Evolutionary conservation across 2,329 filamentous ascomycete species (phyloP).

Genomic region (Balansia obtecta): DNA sequence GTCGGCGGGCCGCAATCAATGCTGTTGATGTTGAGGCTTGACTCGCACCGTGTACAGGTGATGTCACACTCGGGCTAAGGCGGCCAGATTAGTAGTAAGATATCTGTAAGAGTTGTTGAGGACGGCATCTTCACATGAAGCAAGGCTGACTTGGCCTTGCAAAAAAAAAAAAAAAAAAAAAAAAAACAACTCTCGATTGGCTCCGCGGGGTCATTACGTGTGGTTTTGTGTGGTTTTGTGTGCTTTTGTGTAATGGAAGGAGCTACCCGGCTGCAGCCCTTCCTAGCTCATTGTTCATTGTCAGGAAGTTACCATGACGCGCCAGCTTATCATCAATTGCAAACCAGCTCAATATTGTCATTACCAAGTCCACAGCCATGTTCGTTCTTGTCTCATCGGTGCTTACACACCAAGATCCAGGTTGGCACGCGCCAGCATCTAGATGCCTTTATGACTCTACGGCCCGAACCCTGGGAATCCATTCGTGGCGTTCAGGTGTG

Average conservation of each 20-base stretch:
- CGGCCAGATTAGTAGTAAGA: too few relatives aligned
- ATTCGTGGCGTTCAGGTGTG: too few relatives aligned
- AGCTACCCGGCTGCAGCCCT: background rate
- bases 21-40: background rate
- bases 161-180: too few relatives aligned
- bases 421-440: too few relatives aligned
- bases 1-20: background rate
- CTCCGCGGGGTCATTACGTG: background rate
- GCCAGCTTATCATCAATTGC: too few relatives aligned
- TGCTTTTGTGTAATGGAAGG: background rate
- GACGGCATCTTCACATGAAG: background rate
- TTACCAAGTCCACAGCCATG: background rate
- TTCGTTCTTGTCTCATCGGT: too few relatives aligned
- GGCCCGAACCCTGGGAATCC: too few relatives aligned
- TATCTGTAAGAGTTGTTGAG: background rate
- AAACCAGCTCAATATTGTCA: background rate
- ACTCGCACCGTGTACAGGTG: background rate
- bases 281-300: background rate
- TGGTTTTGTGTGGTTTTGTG: too few relatives aligned
- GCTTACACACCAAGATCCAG: too few relatives aligned
- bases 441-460: too few relatives aligned
- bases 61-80: background rate
- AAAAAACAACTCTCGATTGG: background rate
- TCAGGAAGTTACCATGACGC: background rate
- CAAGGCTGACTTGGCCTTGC: background rate